Conservation (phyloP, 2,329 filamentous ascomycete species). For the Ceratocystis alfenasii region DNA sequence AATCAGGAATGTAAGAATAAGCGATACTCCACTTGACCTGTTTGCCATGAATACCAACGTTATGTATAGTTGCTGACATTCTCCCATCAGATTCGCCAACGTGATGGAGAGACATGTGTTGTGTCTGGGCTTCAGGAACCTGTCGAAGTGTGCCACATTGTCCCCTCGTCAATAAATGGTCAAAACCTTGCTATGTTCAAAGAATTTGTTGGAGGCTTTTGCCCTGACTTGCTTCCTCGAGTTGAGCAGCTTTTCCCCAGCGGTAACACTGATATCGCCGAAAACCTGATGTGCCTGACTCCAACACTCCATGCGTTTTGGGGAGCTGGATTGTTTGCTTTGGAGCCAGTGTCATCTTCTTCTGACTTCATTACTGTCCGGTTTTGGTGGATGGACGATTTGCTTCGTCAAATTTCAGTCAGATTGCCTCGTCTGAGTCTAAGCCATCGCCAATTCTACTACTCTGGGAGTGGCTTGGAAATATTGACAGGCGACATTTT, state of each 20-base stretch:
- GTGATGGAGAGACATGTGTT: not conserved
- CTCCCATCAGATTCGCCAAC: not conserved
- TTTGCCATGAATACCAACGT: no score
- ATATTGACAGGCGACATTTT: no score
- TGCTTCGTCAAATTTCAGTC: not conserved
- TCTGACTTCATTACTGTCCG: not conserved
- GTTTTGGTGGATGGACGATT: not conserved
- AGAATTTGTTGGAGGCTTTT: not conserved
- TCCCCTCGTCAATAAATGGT: not conserved
- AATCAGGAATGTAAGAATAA: no score
- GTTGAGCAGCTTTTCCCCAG: not conserved
- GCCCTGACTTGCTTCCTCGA: not conserved
- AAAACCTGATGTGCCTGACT: no score
- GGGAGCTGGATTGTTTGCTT: no score
- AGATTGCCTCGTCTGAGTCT: accelerated
- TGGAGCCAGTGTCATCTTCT: no score
- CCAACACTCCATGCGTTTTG: no score
- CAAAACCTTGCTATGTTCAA: not conserved
- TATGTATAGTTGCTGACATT: no score
- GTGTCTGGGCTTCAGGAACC: not conserved
- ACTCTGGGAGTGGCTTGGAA: no score
- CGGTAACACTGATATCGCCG: no score
- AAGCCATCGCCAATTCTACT: no score
- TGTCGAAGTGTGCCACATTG: not conserved
- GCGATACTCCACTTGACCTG: no score